Evolutionary conservation across 164 flowering plant genomes (phyloP), one percentile per base, ranked within the genome.

Genomic region (Warburgia ugandensis): DNA sequence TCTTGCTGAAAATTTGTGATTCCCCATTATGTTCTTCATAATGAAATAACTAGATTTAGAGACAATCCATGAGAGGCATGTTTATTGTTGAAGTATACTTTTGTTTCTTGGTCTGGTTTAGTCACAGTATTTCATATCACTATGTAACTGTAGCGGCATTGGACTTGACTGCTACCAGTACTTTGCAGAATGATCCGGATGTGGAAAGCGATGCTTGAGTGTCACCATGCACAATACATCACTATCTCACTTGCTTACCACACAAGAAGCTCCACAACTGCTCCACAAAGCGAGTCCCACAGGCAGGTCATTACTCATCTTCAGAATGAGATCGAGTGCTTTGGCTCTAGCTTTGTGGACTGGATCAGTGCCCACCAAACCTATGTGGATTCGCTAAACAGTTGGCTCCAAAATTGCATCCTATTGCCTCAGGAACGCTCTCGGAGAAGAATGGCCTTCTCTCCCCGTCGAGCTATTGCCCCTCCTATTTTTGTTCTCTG

Each of bases 201-300:
- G 97, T 94, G 99, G 99, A 94, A 81, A 58, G 78, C 76, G 35
- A 86, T 94, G 97, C 80, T 94, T 14, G 99, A 86, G 56, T 86
- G 94, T 68, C 99, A 94, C 50, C 99, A 89, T 41, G 66, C 88
- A 19, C 97, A 94, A 57, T 83, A 89, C 70, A 94, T 89, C 60
- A 94, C 94, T 14, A 94, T 94, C 62, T 78, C 96, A 4, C 56
- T 94, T 57, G 99, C 99, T 7, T 89, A 94, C 65, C 96, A 94
- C 63, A 63, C 83, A 23, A 80, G 67, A 59, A 68, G 58, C 63
- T 70, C 82, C 2, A 57, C 62, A 25, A 28, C 71, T 4, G 75
- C 63, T 3, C 48, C 69, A 0, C 72, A 39, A 11, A 76, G 74
- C 29, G 88, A 81, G 32, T 45, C 73, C 10, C 81, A 64, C 19